Evolutionary conservation across 1,139 yeast species (phyloP).

Genomic region (Lodderomyces jiufengensis): DNA sequence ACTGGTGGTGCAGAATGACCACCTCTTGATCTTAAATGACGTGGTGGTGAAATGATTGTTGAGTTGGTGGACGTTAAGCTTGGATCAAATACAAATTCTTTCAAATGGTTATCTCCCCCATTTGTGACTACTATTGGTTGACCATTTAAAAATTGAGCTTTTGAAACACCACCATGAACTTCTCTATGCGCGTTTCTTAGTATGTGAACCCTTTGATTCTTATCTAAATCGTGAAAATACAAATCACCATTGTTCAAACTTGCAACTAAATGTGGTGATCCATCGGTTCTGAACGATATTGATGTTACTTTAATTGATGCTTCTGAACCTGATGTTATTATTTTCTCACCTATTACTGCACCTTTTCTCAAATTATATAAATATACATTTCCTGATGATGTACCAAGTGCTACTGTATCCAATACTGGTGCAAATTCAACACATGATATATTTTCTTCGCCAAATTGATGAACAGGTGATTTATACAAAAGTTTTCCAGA

Average conservation of each 20-base stretch:
- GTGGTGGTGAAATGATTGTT: constrained; percentile 79
- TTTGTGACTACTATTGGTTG: constrained; percentile 90
- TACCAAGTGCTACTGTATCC: constrained; percentile 79
- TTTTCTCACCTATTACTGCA: constrained; percentile 47
- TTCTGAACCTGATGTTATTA: constrained; percentile 55
- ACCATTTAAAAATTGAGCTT: constrained; percentile 76
- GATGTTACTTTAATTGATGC: constrained; percentile 53
- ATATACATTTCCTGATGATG: constrained; percentile 61
- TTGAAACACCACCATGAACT: constrained; percentile 75
- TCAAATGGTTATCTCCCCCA: constrained; percentile 88
- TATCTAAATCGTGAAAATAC: constrained; percentile 77
- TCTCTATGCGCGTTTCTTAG: constrained; percentile 73
- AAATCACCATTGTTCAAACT: constrained; percentile 81
- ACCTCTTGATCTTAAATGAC: constrained; percentile 88
- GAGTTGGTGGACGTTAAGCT: constrained; percentile 65
- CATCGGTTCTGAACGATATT: constrained; percentile 89
- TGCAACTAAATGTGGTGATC: constrained; percentile 76
- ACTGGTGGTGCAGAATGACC: constrained; percentile 95
- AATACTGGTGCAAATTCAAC: constrained; percentile 83
- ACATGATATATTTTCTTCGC: constrained; percentile 47
- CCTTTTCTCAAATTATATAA: constrained; percentile 72
- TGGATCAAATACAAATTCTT: constrained; percentile 93
- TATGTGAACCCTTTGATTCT: constrained; percentile 69
- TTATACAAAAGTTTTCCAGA: constrained; percentile 71
- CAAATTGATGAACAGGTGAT: constrained; percentile 31